These are phyloP conservation scores for Zymoseptoria pseudotritici DNA, from an alignment of 2,329 filamentous ascomycete species.

Conservation along the genomic window DNA sequence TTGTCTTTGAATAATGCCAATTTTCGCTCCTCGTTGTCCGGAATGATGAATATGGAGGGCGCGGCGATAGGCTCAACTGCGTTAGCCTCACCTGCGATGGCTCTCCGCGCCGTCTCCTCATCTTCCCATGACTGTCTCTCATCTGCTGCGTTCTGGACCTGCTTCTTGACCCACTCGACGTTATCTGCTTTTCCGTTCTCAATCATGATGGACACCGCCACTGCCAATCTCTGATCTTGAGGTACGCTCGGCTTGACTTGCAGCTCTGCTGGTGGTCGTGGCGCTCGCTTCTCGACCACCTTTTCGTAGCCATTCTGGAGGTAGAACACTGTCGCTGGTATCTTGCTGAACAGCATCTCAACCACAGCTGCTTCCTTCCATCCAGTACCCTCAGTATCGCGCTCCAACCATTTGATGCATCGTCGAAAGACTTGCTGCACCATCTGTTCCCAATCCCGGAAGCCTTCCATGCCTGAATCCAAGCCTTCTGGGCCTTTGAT, in stretches of 20 bases:
- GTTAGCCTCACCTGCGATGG: conserved; percentile 25
- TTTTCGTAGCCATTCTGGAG: conserved; percentile 86
- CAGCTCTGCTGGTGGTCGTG: conserved; percentile 68
- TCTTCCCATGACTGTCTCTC: conserved; percentile 73
- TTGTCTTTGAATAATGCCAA: conserved; percentile 82
- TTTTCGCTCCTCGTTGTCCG: conserved; percentile 59
- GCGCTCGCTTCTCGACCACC: conserved; percentile 58
- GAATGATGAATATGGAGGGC: conserved; percentile 50
- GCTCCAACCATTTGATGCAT: conserved; percentile 66
- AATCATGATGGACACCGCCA: conserved; percentile 71
- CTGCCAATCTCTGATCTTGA: conserved; percentile 59
- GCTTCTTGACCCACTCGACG: conserved; percentile 72
- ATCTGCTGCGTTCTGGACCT: conserved; percentile 58
- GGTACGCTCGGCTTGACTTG: conserved; percentile 70
- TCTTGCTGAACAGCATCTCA: conserved; percentile 93
- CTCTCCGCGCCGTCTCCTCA: conserved; percentile 53
- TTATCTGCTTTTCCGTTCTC: conserved; percentile 71
- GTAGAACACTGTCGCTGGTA: conserved; percentile 72
- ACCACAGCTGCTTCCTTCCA: conserved; percentile 71
- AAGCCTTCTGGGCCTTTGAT: conserved; percentile 80
- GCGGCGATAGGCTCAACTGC: conserved; percentile 31
- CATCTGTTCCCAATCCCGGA: conserved; percentile 86
- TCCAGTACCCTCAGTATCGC: conserved; percentile 47
- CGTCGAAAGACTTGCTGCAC: conserved; percentile 75
- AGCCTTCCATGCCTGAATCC: conserved; percentile 56